phyloP scores from a whole-genome alignment of 768 basidiomycete genomes.

The Astraeus odoratus region DNA sequence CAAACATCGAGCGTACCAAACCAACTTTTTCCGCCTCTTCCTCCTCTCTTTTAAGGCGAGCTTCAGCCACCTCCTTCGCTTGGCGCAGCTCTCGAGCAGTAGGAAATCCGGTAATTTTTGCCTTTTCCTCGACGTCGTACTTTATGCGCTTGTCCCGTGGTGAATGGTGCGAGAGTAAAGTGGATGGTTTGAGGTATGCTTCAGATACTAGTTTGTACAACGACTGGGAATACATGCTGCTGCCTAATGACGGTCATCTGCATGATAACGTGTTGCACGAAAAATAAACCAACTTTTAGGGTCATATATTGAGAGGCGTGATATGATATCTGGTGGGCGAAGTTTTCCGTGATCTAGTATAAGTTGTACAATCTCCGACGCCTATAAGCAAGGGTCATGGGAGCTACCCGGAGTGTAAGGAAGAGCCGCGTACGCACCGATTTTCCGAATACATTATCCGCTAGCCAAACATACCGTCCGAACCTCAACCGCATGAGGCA shows the following conservation, averaged over 20 bases:
- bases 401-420: not conserved
- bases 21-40: slow-evolving; percentile 69
- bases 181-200: slow-evolving; percentile 76
- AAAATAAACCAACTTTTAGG: slow-evolving; percentile 44
- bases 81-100: slow-evolving; percentile 73
- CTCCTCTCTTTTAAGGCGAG: slow-evolving; percentile 60
- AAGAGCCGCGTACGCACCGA: slow-evolving; percentile 42
- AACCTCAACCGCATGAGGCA: slow-evolving; percentile 79
- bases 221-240: slow-evolving; percentile 47
- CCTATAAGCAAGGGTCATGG: slow-evolving; percentile 37
- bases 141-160: slow-evolving; percentile 74
- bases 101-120: slow-evolving; percentile 67
- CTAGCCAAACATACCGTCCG: slow-evolving; percentile 72
- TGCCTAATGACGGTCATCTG: slow-evolving; percentile 18
- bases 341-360: slow-evolving; percentile 85
- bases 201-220: slow-evolving; percentile 65
- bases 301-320: slow-evolving; percentile 43
- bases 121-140: slow-evolving; percentile 75
- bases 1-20: slow-evolving; percentile 43
- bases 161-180: slow-evolving; percentile 68
- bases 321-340: slow-evolving; percentile 62
- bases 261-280: slow-evolving; percentile 1
- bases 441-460: slow-evolving; percentile 63
- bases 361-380: slow-evolving; percentile 64
- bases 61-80: slow-evolving; percentile 59